Evolutionary conservation across 139 green algal genomes (phyloP).

Genomic region (Mychonastes homosphaera): DNA sequence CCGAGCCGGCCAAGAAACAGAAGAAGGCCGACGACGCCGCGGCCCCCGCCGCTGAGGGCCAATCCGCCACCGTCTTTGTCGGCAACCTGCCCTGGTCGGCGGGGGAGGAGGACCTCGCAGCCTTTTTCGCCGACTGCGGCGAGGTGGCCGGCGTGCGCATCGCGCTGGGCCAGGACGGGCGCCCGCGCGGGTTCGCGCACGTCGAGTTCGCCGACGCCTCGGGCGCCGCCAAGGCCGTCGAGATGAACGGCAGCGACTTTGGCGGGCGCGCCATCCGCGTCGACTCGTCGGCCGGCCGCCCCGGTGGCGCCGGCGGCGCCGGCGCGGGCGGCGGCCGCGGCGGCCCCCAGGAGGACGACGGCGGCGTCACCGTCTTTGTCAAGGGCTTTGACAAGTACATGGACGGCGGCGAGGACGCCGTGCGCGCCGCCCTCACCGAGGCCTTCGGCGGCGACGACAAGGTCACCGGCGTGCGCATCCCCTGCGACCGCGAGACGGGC

Average conservation of each 20-base stretch:
- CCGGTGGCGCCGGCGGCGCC: neutral
- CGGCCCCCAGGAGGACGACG: conserved; percentile 15
- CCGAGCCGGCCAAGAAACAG: too few relatives aligned
- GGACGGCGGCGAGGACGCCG: conserved; percentile 43
- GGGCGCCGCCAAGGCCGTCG: conserved; percentile 34
- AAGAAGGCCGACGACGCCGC: conserved; percentile 5
- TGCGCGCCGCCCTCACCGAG: conserved; percentile 48
- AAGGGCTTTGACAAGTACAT: conserved; percentile 57
- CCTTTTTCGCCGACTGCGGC: conserved; percentile 47
- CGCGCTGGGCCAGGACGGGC: conserved; percentile 41
- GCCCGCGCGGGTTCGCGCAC: conserved; percentile 52
- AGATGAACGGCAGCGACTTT: conserved; percentile 42
- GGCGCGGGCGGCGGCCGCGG: conserved; percentile 7
- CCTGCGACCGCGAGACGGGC: conserved; percentile 51
- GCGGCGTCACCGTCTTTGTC: conserved; percentile 57
- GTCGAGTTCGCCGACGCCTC: conserved; percentile 45
- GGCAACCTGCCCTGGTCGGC: conserved; percentile 57
- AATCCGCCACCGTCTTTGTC: conserved; percentile 47
- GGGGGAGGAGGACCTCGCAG: conserved; percentile 35
- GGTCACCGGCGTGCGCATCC: conserved; percentile 49
- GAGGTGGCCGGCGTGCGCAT: conserved; percentile 45
- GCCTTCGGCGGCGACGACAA: conserved; percentile 46
- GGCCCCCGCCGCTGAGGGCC: conserved; percentile 4
- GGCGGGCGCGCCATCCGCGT: conserved; percentile 48
- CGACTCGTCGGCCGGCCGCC: conserved; percentile 19